Evolutionary conservation across 305 asterid genomes (phyloP).

Genomic region (Stenogyne calaminthoides): DNA sequence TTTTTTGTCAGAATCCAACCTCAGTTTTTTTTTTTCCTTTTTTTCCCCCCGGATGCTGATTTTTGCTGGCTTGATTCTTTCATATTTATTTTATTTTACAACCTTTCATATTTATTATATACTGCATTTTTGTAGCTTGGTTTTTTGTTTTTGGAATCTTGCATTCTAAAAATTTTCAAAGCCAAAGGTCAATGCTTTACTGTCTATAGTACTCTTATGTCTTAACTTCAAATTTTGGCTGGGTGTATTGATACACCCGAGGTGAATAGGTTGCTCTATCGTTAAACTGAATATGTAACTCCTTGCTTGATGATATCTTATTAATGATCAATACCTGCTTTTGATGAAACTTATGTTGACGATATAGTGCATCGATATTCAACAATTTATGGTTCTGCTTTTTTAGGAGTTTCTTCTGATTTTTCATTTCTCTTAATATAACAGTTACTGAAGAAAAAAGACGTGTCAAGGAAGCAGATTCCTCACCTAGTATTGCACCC

Average conservation of each 20-base stretch:
- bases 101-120: background rate
- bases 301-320: background rate
- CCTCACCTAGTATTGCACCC: conserved; percentile 51
- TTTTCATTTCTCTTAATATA: conserved; percentile 4
- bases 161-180: background rate
- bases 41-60: background rate
- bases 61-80: background rate
- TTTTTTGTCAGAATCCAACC: background rate
- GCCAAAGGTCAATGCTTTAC: background rate
- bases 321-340: conserved; percentile 1
- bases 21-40: background rate
- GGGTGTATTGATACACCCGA: background rate
- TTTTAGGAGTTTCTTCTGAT: background rate
- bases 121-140: background rate
- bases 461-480: conserved; percentile 43
- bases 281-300: background rate
- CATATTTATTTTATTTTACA: background rate
- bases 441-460: conserved; percentile 77
- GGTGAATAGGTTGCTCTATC: background rate
- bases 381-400: background rate
- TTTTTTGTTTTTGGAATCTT: background rate
- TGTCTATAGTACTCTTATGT: background rate
- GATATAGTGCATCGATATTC: background rate
- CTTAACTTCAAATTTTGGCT: background rate
- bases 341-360: conserved; percentile 16